Evolutionary conservation across 768 basidiomycete species (phyloP).

Genomic region (Suillus spraguei): DNA sequence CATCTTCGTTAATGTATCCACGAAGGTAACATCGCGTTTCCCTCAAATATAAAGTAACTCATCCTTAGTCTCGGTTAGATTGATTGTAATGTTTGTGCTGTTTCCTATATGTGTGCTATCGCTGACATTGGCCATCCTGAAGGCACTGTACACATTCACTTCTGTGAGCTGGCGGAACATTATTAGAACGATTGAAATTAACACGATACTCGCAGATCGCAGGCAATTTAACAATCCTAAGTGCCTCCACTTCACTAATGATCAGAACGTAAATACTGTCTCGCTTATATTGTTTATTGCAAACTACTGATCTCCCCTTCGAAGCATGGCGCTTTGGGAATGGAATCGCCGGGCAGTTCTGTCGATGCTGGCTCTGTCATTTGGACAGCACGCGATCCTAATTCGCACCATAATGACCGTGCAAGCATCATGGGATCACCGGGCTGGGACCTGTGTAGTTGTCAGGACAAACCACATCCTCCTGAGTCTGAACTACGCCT

Average conservation of each 20-base stretch:
- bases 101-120: background rate
- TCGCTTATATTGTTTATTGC: conserved; percentile 13
- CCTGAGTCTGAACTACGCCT: conserved; percentile 69
- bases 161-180: conserved; percentile 43
- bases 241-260: conserved; percentile 69
- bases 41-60: conserved; percentile 5
- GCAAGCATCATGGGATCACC: conserved; percentile 51
- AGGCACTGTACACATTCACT: conserved; percentile 72
- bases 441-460: conserved; percentile 48
- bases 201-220: conserved; percentile 45
- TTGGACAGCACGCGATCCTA: conserved; percentile 67
- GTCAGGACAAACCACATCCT: conserved; percentile 53
- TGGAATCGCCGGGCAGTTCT: conserved; percentile 51
- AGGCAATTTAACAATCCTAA: conserved; percentile 67
- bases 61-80: conserved; percentile 38
- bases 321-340: conserved; percentile 72
- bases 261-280: conserved; percentile 54
- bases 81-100: conserved; percentile 54
- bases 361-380: conserved; percentile 53
- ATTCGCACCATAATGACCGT: conserved; percentile 75
- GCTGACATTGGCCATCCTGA: conserved; percentile 12
- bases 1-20: conserved; percentile 54
- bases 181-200: conserved; percentile 7
- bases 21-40: conserved; percentile 37
- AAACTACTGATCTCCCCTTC: conserved; percentile 27